A percentile compares a stretch with the other conserved stretches of the same genome.
phyloP scores from a whole-genome alignment of 768 basidiomycete species.

The Suillus bovinus region DNA sequence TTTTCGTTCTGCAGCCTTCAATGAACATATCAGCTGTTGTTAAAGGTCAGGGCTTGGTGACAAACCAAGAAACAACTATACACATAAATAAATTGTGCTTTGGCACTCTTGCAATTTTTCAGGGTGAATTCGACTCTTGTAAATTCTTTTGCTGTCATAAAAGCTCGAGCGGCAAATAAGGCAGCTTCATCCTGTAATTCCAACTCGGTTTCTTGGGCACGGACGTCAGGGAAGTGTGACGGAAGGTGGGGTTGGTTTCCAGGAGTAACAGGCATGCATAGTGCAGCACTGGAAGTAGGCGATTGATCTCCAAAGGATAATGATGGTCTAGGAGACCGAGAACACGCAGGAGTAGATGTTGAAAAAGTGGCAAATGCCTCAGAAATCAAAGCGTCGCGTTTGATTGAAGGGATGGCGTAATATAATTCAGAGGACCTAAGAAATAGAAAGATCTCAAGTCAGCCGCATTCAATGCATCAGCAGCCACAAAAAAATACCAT shows the following conservation, averaged over 20 bases:
- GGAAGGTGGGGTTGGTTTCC: constrained; percentile 10
- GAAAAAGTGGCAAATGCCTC: constrained; percentile 42
- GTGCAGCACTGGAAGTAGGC: constrained; percentile 31
- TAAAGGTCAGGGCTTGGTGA: constrained; percentile 16
- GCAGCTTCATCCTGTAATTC: constrained; percentile 69
- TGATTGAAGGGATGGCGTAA: constrained; percentile 53
- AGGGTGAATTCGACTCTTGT: constrained; percentile 69
- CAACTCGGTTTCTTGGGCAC: constrained; percentile 43
- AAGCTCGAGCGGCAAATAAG: constrained; percentile 70
- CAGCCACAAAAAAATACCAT: constrained; percentile 51
- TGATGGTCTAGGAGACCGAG: constrained; percentile 41
- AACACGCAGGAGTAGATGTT: constrained; percentile 60
- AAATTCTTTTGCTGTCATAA: constrained; percentile 78
- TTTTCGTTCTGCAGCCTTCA: constrained; percentile 80
- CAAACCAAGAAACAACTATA: constrained; percentile 89
- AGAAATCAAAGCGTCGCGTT: constrained; percentile 36
- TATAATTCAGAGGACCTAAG: constrained; percentile 78
- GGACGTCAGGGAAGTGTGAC: constrained; percentile 25
- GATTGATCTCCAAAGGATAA: constrained; percentile 34
- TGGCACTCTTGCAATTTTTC: constrained; percentile 62
- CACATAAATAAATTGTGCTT: constrained; percentile 71
- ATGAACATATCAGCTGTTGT: constrained; percentile 9
- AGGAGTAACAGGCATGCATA: constrained; percentile 33
- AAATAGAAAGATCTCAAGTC: constrained; percentile 16
- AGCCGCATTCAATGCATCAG: constrained; percentile 12